Conservation (phyloP, 169 alveolate genomes). For the Amoebophrya sp. region DNA sequence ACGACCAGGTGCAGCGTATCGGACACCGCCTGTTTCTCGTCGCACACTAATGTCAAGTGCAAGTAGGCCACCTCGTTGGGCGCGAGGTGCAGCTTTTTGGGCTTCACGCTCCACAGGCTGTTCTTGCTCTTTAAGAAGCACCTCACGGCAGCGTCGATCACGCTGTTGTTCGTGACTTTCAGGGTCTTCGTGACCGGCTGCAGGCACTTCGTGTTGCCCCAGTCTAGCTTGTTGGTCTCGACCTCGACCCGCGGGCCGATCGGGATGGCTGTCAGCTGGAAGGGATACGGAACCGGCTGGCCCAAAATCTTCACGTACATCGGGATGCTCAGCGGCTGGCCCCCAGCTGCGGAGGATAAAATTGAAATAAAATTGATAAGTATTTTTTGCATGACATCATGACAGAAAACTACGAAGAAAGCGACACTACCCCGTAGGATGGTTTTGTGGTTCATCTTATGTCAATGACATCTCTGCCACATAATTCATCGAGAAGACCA, state of each 20-base stretch:
- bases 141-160: conserved; percentile 81
- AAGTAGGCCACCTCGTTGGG: conserved; percentile 75
- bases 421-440: too few relatives aligned
- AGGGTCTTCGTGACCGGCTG: conserved; percentile 67
- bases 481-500: not conserved
- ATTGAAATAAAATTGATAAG: too few relatives aligned
- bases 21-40: conserved; percentile 72
- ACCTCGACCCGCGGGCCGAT: conserved; percentile 45
- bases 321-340: conserved; percentile 38
- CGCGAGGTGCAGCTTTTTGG: conserved; percentile 68
- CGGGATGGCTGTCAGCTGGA: conserved; percentile 37
- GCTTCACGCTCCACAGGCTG: conserved; percentile 70
- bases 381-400: too few relatives aligned
- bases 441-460: too few relatives aligned
- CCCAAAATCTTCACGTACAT: conserved; percentile 46
- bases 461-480: too few relatives aligned
- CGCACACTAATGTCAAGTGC: conserved; percentile 75
- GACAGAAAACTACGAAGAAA: too few relatives aligned
- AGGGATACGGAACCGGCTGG: conserved; percentile 39
- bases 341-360: not conserved
- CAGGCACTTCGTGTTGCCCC: conserved; percentile 55
- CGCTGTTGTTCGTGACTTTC: conserved; percentile 73
- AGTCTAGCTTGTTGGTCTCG: conserved; percentile 49
- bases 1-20: conserved; percentile 76
- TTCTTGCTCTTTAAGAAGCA: conserved; percentile 76